Conservation (phyloP, 1,139 yeast species). For the Geotrichum aggregatum region DNA sequence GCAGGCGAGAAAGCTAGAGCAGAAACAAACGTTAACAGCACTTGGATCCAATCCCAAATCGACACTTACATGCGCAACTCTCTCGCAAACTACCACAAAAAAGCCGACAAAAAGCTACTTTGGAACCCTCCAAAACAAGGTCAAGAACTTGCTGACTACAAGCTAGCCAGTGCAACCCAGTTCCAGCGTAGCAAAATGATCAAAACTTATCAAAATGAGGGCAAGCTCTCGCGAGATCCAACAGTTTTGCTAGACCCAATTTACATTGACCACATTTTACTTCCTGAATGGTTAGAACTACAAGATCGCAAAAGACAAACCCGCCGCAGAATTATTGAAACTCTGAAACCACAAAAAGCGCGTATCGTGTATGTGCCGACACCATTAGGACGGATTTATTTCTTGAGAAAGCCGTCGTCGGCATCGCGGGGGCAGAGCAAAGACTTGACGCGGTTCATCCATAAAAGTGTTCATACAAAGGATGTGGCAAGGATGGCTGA, state of each 20-base stretch:
- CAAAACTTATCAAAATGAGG: conserved; percentile 3
- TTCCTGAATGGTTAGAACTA: conserved; percentile 16
- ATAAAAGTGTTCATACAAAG: conserved; percentile 10
- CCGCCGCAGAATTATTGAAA: not conserved
- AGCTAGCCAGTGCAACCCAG: conserved; percentile 5
- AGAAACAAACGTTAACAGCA: not conserved
- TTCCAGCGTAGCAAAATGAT: conserved; percentile 9
- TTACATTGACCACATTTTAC: conserved; percentile 15
- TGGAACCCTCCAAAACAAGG: conserved; percentile 10
- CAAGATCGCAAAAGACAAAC: not conserved
- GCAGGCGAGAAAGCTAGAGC: too few species aligned
- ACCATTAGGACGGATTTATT: conserved; percentile 18
- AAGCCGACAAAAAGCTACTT: not conserved
- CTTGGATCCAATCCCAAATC: conserved; percentile 15
- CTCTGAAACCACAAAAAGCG: conserved; percentile 5
- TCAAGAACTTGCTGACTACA: not conserved
- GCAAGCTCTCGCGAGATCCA: not conserved
- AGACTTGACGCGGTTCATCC: conserved; percentile 10
- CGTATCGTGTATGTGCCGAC: conserved; percentile 16
- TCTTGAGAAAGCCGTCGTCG: conserved; percentile 12
- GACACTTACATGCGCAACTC: not conserved
- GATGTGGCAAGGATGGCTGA: not conserved
- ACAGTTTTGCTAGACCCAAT: conserved; percentile 9
- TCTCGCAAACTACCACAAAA: not conserved
- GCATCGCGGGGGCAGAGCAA: conserved; percentile 3